Conservation (phyloP, 2,329 filamentous ascomycete genomes). For the Cercospora janseana region DNA sequence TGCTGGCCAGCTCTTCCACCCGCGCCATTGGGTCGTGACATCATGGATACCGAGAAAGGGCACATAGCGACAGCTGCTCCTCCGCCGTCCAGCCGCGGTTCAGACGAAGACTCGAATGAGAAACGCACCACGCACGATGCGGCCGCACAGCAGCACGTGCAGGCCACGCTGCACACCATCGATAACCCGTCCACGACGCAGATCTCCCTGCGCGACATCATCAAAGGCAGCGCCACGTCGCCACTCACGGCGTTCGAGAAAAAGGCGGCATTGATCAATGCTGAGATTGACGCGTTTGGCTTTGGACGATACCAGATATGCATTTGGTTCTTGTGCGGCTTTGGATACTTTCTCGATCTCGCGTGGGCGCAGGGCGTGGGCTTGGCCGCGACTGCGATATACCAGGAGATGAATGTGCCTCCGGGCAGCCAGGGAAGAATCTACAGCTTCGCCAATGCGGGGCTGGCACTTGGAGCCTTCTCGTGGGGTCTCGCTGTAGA, state of each 20-base stretch:
- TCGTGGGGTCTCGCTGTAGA: conserved; percentile 58
- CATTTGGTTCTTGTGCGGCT: conserved; percentile 53
- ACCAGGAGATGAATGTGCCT: conserved; percentile 57
- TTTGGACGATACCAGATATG: conserved; percentile 52
- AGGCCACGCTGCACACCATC: background rate
- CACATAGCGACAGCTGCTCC: conserved; percentile 3
- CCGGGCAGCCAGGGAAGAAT: conserved; percentile 49
- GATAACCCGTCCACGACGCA: conserved; percentile 10
- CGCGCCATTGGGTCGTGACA: no score
- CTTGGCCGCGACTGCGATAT: conserved; percentile 54
- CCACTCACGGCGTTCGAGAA: conserved; percentile 43
- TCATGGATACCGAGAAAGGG: conserved; percentile 4
- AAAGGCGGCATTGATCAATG: conserved; percentile 46
- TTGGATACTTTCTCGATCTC: conserved; percentile 57
- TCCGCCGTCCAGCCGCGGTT: background rate
- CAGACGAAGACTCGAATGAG: conserved; percentile 3
- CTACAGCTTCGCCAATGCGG: conserved; percentile 51
- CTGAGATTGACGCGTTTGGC: conserved; percentile 53
- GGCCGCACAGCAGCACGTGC: background rate
- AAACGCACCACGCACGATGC: background rate
- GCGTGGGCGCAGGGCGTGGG: conserved; percentile 61
- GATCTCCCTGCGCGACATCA: conserved; percentile 10
- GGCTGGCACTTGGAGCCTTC: conserved; percentile 56
- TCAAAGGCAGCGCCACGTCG: conserved; percentile 10
- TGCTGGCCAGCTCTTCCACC: no score